Base-by-base conservation (phyloP, 768 basidiomycete species). In the Agaricus blazei region DNA sequence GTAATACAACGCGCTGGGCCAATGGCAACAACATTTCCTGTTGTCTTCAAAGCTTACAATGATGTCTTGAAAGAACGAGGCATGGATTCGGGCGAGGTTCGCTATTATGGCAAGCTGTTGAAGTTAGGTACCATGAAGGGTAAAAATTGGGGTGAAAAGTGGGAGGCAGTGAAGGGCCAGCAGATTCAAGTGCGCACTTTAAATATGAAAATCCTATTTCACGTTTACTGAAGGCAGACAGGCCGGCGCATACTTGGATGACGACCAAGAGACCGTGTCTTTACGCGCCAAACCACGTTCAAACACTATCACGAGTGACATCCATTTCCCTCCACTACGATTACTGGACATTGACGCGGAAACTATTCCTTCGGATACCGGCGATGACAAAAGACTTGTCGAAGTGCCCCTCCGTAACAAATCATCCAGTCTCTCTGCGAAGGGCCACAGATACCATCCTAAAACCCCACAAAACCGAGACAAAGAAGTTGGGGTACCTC, bases 21-120 rank as follows among this genome's bases (percentile, higher is more conserved):
- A 7, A 71, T 76, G 8, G 86, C 89, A 14, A 87, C 87, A 3
- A 87, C 87, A 0, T 93, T 93, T 63, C 75, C 90, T 38, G 79
- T 82, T 4, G 80, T 92, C n/a, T 85, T 91, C 75, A 90, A 88
- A 64, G 87, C 90, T 0, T 93, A 94, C 69, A 89, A 85, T 63
- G 84, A 88, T 54, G 80, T 92, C 23, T 71, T 93, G 24, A 78
- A 80, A 56, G 86, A 88, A 60, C 79, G 84, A 2, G 86, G 86
- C 2, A 69, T 93, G n/a, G 88, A 92, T 58, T 78, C 85, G 23
- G 83, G 85, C 59, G 92, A 93, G 66, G 88, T 89, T 9, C 74
- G 85, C 3, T 90, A 87, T 64, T 95, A 93, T 66, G 83, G 84
- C 19, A 88, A 90, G 66, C 68, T 95, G 29, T 70, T 95, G 57